These are phyloP conservation scores for Hylodesmum podocarpum DNA, from an alignment of 306 rosid species.

Conservation along the genomic window DNA sequence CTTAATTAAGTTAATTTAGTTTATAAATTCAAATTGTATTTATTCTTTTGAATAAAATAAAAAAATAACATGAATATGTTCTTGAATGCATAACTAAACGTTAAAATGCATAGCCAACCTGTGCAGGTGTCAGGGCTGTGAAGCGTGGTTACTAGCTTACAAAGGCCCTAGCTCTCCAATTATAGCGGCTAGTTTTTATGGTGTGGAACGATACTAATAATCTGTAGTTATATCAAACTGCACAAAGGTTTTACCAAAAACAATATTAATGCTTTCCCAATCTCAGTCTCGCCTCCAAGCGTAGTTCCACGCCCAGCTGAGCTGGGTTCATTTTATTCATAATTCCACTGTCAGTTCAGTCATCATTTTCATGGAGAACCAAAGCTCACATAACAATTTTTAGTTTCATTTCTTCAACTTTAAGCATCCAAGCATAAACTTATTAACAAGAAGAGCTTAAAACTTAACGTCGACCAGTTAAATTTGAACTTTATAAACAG, in stretches of 20 bases:
- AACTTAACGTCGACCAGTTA: background rate
- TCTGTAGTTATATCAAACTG: background rate
- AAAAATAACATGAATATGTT: too few relatives aligned
- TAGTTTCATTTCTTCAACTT: slow-evolving; percentile 17
- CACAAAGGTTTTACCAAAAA: background rate
- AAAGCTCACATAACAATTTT: slow-evolving; percentile 22
- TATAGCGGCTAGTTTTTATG: too few relatives aligned
- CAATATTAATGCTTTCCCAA: background rate
- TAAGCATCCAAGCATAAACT: slow-evolving; percentile 3
- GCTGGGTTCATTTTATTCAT: background rate
- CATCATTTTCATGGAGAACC: slow-evolving; percentile 10
- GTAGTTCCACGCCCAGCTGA: background rate
- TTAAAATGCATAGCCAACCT: too few relatives aligned
- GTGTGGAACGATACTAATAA: background rate
- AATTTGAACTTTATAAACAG: background rate
- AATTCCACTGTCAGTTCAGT: background rate
- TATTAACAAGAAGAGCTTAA: background rate
- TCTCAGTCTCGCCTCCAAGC: background rate
- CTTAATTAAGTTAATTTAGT: too few relatives aligned
- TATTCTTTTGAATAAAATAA: too few relatives aligned
- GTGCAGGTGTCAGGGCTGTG: too few relatives aligned
- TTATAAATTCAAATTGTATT: too few relatives aligned
- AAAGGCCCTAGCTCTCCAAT: too few relatives aligned
- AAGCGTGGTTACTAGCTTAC: too few relatives aligned
- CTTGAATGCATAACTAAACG: too few relatives aligned